Conservation (phyloP, 2,329 filamentous ascomycete genomes). For the Hymenoscyphus fraxineus region DNA sequence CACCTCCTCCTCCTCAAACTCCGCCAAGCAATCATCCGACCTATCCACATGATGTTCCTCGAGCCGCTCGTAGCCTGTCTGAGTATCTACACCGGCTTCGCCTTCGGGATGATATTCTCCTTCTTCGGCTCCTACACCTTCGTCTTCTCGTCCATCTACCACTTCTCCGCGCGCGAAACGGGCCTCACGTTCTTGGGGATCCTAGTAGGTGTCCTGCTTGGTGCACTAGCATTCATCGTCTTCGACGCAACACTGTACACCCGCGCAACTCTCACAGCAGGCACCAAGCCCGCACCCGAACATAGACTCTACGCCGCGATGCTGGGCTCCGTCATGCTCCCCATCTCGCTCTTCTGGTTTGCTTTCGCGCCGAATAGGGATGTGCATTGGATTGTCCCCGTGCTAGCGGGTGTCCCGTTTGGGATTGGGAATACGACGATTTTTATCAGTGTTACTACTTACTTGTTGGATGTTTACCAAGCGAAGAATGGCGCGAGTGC, state of each 20-base stretch:
- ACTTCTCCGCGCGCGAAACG: constrained; percentile 38
- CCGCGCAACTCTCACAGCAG: constrained; percentile 26
- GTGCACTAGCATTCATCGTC: constrained; percentile 38
- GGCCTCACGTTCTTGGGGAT: constrained; percentile 30
- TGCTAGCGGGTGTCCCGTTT: constrained; percentile 39
- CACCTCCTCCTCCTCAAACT: constrained; percentile 23
- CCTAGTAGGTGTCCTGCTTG: constrained; percentile 27
- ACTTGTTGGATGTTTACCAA: constrained; percentile 30
- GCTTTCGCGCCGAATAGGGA: constrained; percentile 24
- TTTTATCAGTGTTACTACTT: constrained; percentile 39
- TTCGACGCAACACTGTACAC: constrained; percentile 52
- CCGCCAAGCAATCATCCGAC: constrained; percentile 39
- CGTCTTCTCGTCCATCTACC: constrained; percentile 44
- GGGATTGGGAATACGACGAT: constrained; percentile 57
- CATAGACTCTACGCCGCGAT: constrained; percentile 56
- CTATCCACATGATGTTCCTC: constrained; percentile 55
- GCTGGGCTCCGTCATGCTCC: constrained; percentile 37
- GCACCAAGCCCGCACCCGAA: constrained; percentile 45
- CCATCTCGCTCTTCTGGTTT: constrained; percentile 35
- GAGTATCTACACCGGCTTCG: constrained; percentile 47
- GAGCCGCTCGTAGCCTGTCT: constrained; percentile 52
- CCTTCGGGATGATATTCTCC: constrained; percentile 51
- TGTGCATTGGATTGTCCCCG: constrained; percentile 32
- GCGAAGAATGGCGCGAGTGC: constrained; percentile 26
- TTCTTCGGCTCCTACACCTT: constrained; percentile 55